phyloP scores from a whole-genome alignment of 106 monocot species.

The Chionographis japonica region DNA sequence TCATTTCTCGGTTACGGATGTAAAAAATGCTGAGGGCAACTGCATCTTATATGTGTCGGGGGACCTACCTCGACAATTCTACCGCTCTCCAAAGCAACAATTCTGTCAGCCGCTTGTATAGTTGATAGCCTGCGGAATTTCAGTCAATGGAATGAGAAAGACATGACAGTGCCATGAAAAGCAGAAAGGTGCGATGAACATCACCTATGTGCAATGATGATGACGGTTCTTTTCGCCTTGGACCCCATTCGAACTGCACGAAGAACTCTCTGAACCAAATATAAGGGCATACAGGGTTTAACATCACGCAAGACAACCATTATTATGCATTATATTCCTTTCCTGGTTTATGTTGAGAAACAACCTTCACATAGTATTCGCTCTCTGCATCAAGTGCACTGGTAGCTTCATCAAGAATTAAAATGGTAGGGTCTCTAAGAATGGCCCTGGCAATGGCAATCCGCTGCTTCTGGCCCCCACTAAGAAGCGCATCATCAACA shows the following conservation, averaged over 20 bases:
- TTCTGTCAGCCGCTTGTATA: constrained; percentile 82
- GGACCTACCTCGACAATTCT: constrained; percentile 79
- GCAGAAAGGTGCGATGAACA: background rate
- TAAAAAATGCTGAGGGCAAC: no score
- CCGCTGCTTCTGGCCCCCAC: constrained; percentile 96
- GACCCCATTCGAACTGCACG: constrained; percentile 37
- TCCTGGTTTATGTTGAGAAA: background rate
- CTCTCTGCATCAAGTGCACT: constrained; percentile 98
- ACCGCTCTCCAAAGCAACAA: constrained; percentile 90
- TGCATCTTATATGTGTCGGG: background rate
- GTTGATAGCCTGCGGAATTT: constrained; percentile 66
- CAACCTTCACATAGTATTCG: constrained; percentile 89
- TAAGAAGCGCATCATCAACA: constrained; percentile 76
- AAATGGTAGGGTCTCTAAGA: constrained; percentile 86
- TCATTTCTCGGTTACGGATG: no score
- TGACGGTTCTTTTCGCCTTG: constrained; percentile 60
- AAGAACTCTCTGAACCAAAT: constrained; percentile 40
- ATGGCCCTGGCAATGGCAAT: constrained; percentile 98
- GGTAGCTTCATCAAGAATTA: constrained; percentile 93
- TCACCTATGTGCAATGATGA: constrained; percentile 94
- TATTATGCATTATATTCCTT: background rate
- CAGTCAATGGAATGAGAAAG: constrained; percentile 4
- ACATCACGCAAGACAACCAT: background rate
- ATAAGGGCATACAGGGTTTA: background rate
- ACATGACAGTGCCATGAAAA: background rate